Percentiles rank a stretch among this genome's conserved stretches.
These are phyloP conservation scores for Sarocladium brachiariae DNA, from an alignment of 2,329 filamentous ascomycete species.

Conservation along the genomic window DNA sequence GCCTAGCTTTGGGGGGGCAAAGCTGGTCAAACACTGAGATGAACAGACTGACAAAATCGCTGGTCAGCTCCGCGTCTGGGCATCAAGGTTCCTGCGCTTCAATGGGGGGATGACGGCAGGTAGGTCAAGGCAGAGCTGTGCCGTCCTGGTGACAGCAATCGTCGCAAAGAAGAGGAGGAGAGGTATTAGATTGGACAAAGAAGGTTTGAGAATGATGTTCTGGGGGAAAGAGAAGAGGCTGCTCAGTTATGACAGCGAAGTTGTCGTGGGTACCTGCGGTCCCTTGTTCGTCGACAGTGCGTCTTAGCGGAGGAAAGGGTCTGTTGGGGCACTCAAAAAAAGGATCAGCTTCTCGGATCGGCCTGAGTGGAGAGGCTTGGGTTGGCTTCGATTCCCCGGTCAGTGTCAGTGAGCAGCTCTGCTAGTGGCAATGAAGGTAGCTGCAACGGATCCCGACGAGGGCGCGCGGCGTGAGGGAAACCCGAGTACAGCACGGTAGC, in stretches of 20 bases:
- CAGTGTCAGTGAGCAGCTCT: not conserved
- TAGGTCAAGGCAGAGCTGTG: not conserved
- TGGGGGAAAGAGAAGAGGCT: no score
- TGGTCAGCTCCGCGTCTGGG: not conserved
- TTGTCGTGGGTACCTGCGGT: not conserved
- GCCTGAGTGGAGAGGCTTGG: not conserved
- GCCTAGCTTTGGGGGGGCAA: slow-evolving; percentile 6
- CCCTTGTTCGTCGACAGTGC: slow-evolving; percentile 2
- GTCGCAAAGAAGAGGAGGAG: not conserved
- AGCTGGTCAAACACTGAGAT: not conserved
- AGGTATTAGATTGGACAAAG: not conserved
- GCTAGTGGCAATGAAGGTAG: slow-evolving; percentile 3
- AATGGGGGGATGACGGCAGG: not conserved
- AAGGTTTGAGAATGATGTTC: not conserved
- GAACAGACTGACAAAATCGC: not conserved
- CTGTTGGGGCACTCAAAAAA: slow-evolving; percentile 9
- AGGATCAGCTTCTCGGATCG: slow-evolving; percentile 7
- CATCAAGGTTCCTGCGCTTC: slow-evolving; percentile 1
- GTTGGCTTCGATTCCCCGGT: slow-evolving; percentile 6
- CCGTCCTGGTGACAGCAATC: not conserved
- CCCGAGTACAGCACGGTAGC: not conserved
- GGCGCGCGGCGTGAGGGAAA: slow-evolving; percentile 3
- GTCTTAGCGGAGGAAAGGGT: slow-evolving; percentile 7
- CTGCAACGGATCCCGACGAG: slow-evolving; percentile 2
- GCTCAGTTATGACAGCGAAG: not conserved